Conservation (phyloP, 2,329 filamentous ascomycete species). For the Diaporthe vaccinii region DNA sequence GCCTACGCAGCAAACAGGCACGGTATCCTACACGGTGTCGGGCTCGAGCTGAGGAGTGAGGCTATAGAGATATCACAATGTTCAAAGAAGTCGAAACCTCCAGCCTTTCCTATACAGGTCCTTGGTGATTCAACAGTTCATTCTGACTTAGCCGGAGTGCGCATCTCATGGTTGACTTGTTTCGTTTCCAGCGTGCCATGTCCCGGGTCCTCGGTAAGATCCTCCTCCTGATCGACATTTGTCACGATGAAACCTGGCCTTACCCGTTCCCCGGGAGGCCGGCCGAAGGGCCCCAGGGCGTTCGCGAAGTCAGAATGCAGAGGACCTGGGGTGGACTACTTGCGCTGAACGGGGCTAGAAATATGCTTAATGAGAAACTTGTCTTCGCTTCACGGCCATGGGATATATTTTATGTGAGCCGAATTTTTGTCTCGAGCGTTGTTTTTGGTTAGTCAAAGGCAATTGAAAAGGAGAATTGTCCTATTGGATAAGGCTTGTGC, state of each 20-base stretch:
- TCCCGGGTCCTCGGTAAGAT: constrained; percentile 4
- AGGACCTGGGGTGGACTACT: neutral
- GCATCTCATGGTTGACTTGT: neutral
- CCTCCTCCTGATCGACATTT: constrained; percentile 8
- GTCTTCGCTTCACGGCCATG: neutral
- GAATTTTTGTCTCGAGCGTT: neutral
- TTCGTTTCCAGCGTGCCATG: neutral
- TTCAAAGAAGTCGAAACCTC: neutral
- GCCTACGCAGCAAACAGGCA: no score
- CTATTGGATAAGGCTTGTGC: neutral
- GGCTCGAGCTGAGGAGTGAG: neutral
- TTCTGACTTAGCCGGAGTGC: neutral
- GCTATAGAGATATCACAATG: neutral
- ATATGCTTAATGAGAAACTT: no score
- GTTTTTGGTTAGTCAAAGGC: neutral
- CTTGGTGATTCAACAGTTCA: neutral
- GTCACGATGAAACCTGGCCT: constrained; percentile 19
- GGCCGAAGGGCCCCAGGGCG: neutral
- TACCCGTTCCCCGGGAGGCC: neutral
- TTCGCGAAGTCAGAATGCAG: neutral
- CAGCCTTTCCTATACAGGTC: no score
- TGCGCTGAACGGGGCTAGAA: no score
- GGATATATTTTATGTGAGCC: neutral
- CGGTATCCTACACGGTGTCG: neutral
- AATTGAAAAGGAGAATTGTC: neutral